phyloP scores from a whole-genome alignment of 202 grass and related monocot species.

The Dendrocalamus latiflorus region DNA sequence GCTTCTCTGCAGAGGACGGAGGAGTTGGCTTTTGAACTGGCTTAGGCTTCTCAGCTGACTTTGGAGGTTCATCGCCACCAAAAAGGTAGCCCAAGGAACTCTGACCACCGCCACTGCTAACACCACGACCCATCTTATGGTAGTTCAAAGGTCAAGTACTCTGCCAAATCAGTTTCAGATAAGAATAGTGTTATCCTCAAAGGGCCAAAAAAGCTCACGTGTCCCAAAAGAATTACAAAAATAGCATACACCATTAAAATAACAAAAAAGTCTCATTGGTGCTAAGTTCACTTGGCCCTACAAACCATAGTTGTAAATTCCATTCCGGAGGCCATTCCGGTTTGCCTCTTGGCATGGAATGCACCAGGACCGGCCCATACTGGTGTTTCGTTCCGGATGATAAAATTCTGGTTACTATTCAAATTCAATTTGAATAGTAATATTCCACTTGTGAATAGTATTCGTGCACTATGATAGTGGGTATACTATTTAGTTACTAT shows the following conservation, averaged over 20 bases:
- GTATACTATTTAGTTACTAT: no score
- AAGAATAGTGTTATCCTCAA: not conserved
- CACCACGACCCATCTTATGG: slow-evolving; percentile 56
- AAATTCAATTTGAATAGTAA: no score
- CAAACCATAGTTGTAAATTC: no score
- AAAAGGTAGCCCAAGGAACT: slow-evolving; percentile 79
- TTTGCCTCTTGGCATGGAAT: no score
- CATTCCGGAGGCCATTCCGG: no score
- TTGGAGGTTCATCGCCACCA: slow-evolving; percentile 38
- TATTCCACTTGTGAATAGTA: no score
- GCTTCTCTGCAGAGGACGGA: slow-evolving; percentile 36
- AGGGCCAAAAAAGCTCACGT: not conserved
- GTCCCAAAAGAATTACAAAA: not conserved
- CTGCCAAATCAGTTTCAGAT: slow-evolving; percentile 27
- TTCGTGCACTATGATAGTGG: no score
- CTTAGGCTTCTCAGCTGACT: slow-evolving; percentile 25
- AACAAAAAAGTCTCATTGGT: not conserved
- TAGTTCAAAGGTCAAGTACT: not conserved
- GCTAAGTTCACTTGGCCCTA: not conserved
- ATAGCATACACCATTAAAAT: not conserved
- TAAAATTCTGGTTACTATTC: no score
- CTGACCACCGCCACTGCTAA: slow-evolving; percentile 64
- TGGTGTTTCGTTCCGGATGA: no score
- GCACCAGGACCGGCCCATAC: no score
- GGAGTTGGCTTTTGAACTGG: slow-evolving; percentile 40